Evolutionary conservation across 768 basidiomycete genomes (phyloP), one percentile per base, ranked within the genome.

Genomic region (Hericium rajendrae): DNA sequence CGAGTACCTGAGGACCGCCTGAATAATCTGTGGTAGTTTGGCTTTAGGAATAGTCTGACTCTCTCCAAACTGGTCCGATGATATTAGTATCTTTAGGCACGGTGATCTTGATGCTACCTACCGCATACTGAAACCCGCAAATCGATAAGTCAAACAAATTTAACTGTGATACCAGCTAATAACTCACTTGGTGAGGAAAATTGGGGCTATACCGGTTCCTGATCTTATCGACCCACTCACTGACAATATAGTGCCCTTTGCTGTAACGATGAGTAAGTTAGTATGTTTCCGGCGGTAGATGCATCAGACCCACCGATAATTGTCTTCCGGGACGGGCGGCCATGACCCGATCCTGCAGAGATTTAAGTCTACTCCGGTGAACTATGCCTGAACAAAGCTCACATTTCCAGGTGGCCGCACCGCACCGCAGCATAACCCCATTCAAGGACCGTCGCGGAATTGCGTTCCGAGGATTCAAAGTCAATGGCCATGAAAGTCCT

Each of bases 371-470:
- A 32, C 32, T 32, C 9, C 32, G 32, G 8, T 32, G 32, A 32
- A 32, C 32, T 32, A 38, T 56, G 53, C 22, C 16, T 37, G 22
- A 56, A 24, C 40, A 51, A 26, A 3, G 6, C 86, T 68, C 65
- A 89, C 86, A 78, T 76, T 57, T 85, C 79, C 40, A 92, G 70
- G 71, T 85, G 82, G 0, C 80, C 81, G 64, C 86, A 89, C 26
- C 88, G 74, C 48, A 89, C 78, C 11, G 86, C 86, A 28, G 90
- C 85, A 71, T 91, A 91, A 1, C 89, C 89, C 82, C 85, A 91
- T 69, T 91, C 90, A 50, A 89, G 66, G 60, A 82, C 81, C 49
- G 80, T 78, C 54, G 80, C 79, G 54, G 81, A 75, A 63, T 87
- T 88, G 55, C 84, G 77, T 65, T 91, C 90, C 38, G 78, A 83